Conservation (phyloP, 2,329 filamentous ascomycete genomes). For the Paracoccidioides lutzii region DNA sequence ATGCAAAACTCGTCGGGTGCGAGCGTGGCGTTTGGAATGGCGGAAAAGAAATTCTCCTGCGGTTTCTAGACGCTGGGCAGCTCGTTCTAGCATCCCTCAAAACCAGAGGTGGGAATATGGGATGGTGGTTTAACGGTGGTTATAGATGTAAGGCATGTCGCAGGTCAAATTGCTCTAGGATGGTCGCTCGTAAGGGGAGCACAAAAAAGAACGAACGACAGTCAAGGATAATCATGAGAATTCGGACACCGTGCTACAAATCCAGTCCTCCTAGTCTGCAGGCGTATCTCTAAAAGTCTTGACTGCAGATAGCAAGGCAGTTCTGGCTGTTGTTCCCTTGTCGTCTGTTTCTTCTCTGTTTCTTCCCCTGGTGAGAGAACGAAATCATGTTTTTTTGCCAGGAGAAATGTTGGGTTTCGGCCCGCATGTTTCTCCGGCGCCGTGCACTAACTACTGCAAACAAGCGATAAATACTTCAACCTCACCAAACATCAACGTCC, state of each 20-base stretch:
- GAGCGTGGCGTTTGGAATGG: conserved; percentile 27
- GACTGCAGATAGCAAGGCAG: background rate
- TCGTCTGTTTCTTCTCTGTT: background rate
- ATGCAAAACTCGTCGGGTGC: conserved; percentile 24
- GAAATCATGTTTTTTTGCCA: background rate
- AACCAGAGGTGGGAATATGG: background rate
- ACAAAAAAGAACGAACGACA: background rate
- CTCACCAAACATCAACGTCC: background rate
- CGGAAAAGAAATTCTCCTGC: conserved; percentile 35
- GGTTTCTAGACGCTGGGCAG: conserved; percentile 37
- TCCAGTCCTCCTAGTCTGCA: background rate
- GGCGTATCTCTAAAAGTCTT: too few species aligned
- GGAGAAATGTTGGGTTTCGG: background rate
- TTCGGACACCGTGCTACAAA: background rate
- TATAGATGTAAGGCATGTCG: conserved; percentile 15
- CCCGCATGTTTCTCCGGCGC: conserved; percentile 1
- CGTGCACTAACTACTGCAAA: background rate
- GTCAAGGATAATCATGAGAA: background rate
- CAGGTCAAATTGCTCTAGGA: conserved; percentile 1
- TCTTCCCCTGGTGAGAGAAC: too few species aligned
- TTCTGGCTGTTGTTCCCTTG: too few species aligned
- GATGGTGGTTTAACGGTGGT: conserved; percentile 17
- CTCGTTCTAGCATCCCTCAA: conserved; percentile 40
- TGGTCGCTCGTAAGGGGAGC: background rate
- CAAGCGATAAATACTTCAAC: background rate